These are phyloP conservation scores for Bipolaris oryzae DNA, from an alignment of 2,329 filamentous ascomycete species.

Conservation along the genomic window DNA sequence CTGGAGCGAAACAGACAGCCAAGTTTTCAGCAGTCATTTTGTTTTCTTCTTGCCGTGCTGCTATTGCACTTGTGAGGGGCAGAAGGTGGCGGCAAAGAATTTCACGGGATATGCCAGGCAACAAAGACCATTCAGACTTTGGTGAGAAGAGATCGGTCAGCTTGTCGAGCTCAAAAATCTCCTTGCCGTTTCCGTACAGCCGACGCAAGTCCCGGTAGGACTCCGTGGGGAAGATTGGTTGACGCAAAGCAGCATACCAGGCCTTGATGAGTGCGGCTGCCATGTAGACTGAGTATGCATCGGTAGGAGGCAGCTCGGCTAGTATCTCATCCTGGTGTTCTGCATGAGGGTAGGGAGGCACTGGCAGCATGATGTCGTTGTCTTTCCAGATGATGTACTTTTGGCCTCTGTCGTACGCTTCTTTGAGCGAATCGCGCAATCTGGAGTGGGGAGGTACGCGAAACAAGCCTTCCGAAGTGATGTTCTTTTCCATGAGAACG, in stretches of 20 bases:
- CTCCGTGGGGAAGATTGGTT: constrained; percentile 58
- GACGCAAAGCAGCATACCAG: constrained; percentile 61
- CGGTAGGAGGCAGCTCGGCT: constrained; percentile 54
- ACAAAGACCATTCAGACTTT: constrained; percentile 53
- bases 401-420: constrained; percentile 62
- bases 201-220: constrained; percentile 56
- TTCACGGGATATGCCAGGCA: constrained; percentile 54
- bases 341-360: constrained; percentile 40
- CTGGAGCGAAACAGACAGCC: constrained; percentile 61
- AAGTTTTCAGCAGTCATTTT: constrained; percentile 62
- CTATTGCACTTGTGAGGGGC: constrained; percentile 57
- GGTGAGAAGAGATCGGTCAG: constrained; percentile 55
- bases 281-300: constrained; percentile 60
- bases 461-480: constrained; percentile 60
- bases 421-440: constrained; percentile 57
- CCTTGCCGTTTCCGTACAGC: constrained; percentile 50
- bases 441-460: constrained; percentile 59
- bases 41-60: constrained; percentile 55
- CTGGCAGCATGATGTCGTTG: constrained; percentile 41
- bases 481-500: constrained; percentile 55
- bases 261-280: constrained; percentile 61
- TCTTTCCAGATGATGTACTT: constrained; percentile 61
- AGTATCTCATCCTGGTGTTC: constrained; percentile 51
- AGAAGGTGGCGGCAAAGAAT: constrained; percentile 59
- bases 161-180: constrained; percentile 49